Evolutionary conservation across 805 yeast species (phyloP), one percentile per base, ranked within the genome.

Genomic region (Blastobotrys americana): DNA sequence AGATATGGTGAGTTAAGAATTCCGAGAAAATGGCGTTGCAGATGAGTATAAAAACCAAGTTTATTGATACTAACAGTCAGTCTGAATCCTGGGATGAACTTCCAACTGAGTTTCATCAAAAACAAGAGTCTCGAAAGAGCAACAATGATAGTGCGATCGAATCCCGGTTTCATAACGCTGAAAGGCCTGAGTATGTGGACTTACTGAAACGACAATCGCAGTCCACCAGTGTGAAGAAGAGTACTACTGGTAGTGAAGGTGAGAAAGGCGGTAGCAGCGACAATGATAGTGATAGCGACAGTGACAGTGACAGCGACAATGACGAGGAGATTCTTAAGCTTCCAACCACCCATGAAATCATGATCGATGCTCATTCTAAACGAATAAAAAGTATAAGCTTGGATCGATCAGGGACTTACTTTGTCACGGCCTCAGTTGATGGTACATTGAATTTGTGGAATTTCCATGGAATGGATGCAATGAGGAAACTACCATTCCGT

Each of bases 301-400:
- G 39, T 15, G 49, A 41, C 5, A 36, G 44, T 18, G 53, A 48
- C 16, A 19, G 59, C 17, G 53, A 46, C 23, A 59, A 53, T 27
- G 59, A 50, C 6, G 58, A 52, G 5, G 67, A 59, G 22, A 68
- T 58, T 17, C 52, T 55, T 2, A 51, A 53, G 4, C 41, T 66
- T n/a, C 74, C 74, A 5, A 53, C 62, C 2, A 52, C 69, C 0
- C 72, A 70, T 42, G 53, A 60, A 19, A 43, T 63, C 28, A 20
- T 46, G 8, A 40, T 67, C 9, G 34, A 44, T 5, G 49, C 44
- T 8, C 59, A 55, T 17, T 41, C 25, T 21, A 58, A 54, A 44
- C 48, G 43, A 3, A 41, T 65, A n/a, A 49, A 56, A 2, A 42
- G 54, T 1, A 39, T 66, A 16, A 51, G 52, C 3, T 47, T 57